These are phyloP conservation scores for Coffea canephora DNA, from an alignment of 257 asterid species.

Conservation along the genomic window DNA sequence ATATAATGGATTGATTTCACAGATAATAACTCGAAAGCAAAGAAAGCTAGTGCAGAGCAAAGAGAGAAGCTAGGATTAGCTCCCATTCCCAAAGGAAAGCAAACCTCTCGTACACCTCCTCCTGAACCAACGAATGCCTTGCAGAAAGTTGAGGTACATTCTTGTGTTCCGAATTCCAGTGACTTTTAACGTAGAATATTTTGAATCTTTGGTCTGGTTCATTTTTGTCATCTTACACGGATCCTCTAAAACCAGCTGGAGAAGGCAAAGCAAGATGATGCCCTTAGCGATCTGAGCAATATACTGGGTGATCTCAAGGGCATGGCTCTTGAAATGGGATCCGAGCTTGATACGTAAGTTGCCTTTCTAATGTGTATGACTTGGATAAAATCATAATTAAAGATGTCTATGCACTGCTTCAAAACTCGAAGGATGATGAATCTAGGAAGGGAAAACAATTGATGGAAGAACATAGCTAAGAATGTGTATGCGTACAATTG, in stretches of 20 bases:
- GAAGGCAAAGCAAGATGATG: slow-evolving; percentile 87
- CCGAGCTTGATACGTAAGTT: slow-evolving; percentile 63
- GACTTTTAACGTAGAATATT: not conserved
- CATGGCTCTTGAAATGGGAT: slow-evolving; percentile 86
- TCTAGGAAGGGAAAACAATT: not conserved
- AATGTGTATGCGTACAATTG: not conserved
- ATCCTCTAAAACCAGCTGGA: slow-evolving; percentile 41
- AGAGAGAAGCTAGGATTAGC: slow-evolving; percentile 72
- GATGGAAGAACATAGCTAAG: not conserved
- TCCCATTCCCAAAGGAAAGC: slow-evolving; percentile 37
- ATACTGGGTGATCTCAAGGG: slow-evolving; percentile 86
- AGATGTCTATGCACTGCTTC: not conserved
- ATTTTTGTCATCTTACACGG: not conserved
- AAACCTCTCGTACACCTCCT: slow-evolving; percentile 47
- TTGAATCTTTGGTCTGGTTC: not conserved
- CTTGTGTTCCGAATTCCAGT: not conserved
- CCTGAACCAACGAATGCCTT: slow-evolving; percentile 74
- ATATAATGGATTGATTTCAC: slow-evolving; percentile 14
- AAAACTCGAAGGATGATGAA: not conserved
- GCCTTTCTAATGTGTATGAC: not conserved
- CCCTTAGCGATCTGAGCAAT: slow-evolving; percentile 63
- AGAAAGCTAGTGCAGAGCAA: slow-evolving; percentile 47
- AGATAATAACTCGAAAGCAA: slow-evolving; percentile 57
- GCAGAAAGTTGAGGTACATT: slow-evolving; percentile 70
- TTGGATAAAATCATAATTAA: not conserved